These are phyloP conservation scores for Syzygium syzygioides DNA, from an alignment of 441 rosid genomes.

Conservation along the genomic window DNA sequence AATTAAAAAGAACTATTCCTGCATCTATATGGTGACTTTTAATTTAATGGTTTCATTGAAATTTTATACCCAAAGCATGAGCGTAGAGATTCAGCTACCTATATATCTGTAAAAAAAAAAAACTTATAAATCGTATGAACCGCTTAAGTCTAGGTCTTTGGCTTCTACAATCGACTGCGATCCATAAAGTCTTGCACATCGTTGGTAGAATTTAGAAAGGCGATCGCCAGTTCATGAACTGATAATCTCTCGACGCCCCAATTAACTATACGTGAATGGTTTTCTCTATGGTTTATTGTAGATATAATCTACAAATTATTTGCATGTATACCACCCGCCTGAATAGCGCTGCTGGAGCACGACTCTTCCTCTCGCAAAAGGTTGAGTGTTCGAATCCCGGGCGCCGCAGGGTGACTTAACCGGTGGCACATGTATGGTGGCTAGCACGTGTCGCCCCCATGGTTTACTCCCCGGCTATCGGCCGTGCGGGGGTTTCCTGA, in stretches of 20 bases:
- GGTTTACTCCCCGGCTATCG: too few species aligned
- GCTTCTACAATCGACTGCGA: neutral
- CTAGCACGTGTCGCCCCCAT: too few species aligned
- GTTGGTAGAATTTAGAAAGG: neutral
- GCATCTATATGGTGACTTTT: neutral
- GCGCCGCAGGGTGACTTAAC: too few species aligned
- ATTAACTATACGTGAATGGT: rapidly evolving
- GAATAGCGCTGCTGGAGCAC: too few species aligned
- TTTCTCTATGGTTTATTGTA: neutral
- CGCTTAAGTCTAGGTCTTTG: rapidly evolving
- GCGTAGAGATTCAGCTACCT: rapidly evolving
- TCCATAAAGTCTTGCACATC: rapidly evolving
- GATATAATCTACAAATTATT: neutral
- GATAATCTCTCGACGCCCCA: rapidly evolving
- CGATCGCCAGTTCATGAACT: rapidly evolving
- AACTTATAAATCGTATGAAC: neutral
- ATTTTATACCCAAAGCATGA: neutral
- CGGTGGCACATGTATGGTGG: too few species aligned
- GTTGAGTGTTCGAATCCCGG: too few species aligned
- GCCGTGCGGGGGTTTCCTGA: too few species aligned
- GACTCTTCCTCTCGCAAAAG: too few species aligned
- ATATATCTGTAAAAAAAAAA: rapidly evolving
- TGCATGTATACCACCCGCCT: neutral
- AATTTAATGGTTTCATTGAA: neutral
- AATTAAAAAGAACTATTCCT: neutral